phyloP scores from a whole-genome alignment of 1,284 basidiomycete species.

The Takashimella tepidaria region DNA sequence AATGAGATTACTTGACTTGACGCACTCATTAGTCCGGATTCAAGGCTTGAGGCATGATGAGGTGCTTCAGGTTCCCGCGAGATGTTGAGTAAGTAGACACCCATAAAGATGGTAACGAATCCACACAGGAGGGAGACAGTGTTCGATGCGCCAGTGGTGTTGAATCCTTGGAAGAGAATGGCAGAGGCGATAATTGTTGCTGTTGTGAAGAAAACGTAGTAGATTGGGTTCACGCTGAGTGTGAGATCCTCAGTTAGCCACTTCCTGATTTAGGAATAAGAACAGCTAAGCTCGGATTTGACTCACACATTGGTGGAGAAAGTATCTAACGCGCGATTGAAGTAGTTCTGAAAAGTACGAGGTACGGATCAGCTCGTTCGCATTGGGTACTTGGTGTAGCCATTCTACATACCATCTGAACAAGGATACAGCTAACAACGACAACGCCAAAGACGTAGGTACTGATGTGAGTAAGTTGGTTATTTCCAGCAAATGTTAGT shows the following conservation, averaged over 20 bases:
- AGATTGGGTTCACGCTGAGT: constrained; percentile 89
- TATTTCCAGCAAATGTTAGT: constrained; percentile 87
- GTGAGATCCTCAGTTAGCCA: constrained; percentile 10
- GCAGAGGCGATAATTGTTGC: constrained; percentile 91
- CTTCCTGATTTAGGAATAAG: too few relatives aligned
- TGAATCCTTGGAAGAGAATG: constrained; percentile 95
- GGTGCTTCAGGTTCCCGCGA: constrained; percentile 62
- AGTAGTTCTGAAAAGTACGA: constrained; percentile 78
- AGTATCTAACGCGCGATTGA: constrained; percentile 95
- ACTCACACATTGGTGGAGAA: constrained; percentile 97
- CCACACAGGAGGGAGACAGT: constrained; percentile 80
- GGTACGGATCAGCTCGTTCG: not conserved
- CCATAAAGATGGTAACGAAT: constrained; percentile 84
- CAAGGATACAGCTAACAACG: constrained; percentile 77
- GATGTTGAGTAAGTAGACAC: constrained; percentile 83
- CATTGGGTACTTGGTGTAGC: not conserved
- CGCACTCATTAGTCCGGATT: constrained; percentile 71
- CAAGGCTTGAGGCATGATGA: constrained; percentile 53
- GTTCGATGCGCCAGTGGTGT: constrained; percentile 76
- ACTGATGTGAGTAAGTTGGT: constrained; percentile 89
- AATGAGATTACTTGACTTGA: constrained; percentile 4
- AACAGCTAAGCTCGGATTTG: too few relatives aligned
- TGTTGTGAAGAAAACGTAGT: constrained; percentile 98
- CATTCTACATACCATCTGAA: constrained; percentile 64
- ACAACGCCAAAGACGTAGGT: constrained; percentile 91